Evolutionary conservation across 2,329 filamentous ascomycete species (phyloP).

Genomic region (Blumeria hordei): DNA sequence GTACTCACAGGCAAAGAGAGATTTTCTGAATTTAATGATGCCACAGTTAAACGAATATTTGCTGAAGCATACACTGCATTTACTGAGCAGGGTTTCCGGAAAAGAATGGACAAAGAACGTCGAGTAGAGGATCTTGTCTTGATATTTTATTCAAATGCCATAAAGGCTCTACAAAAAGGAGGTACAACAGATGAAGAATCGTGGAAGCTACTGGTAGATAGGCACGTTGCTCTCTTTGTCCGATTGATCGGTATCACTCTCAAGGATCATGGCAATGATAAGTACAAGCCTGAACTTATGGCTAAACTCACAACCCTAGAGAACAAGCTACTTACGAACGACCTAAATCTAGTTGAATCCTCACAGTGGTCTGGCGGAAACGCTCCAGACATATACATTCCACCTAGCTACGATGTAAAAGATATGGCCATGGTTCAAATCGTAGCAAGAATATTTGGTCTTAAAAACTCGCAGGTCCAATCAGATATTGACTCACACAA

Average conservation of each 20-base stretch:
- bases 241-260: constrained; percentile 60
- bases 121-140: constrained; percentile 79
- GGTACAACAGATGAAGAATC: constrained; percentile 57
- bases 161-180: constrained; percentile 65
- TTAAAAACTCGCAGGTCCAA: constrained; percentile 59
- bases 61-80: constrained; percentile 85
- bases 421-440: constrained; percentile 88
- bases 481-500: constrained; percentile 66
- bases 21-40: constrained; percentile 71
- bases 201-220: constrained; percentile 80
- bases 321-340: constrained; percentile 79
- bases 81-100: constrained; percentile 69
- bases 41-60: constrained; percentile 80
- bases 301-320: constrained; percentile 59
- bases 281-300: constrained; percentile 66
- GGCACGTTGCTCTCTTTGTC: constrained; percentile 85
- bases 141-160: constrained; percentile 90
- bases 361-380: constrained; percentile 32
- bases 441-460: constrained; percentile 66
- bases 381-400: constrained; percentile 59
- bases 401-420: constrained; percentile 76
- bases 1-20: constrained; percentile 53
- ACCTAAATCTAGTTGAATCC: constrained; percentile 57
- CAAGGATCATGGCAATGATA: constrained; percentile 62
- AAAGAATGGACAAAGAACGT: constrained; percentile 80